These are phyloP conservation scores for Tulasnella calospora DNA, from an alignment of 768 basidiomycete species.

Conservation along the genomic window DNA sequence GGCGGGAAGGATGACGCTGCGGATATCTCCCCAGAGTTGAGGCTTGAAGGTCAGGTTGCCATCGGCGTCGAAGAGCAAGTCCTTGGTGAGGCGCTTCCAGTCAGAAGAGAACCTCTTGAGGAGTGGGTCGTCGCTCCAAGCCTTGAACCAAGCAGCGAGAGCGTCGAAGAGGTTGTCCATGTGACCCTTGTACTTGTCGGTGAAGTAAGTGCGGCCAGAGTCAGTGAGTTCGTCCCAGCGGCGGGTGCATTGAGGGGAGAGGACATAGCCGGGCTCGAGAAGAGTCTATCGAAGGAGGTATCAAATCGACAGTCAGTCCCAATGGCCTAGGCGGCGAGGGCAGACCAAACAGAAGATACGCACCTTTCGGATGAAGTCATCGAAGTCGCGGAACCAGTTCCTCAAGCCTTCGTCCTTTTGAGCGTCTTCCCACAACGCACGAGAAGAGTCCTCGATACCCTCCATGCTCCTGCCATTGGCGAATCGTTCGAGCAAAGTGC, in stretches of 20 bases:
- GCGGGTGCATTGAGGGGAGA: slow-evolving; percentile 67
- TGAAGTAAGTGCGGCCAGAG: slow-evolving; percentile 70
- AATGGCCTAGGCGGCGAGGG: not conserved
- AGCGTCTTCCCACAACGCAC: slow-evolving; percentile 68
- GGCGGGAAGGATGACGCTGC: slow-evolving; percentile 73
- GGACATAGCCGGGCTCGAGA: slow-evolving; percentile 76
- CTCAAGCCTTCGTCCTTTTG: slow-evolving; percentile 67
- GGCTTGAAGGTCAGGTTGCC: slow-evolving; percentile 86
- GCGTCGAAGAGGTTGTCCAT: slow-evolving; percentile 75
- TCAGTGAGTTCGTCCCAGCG: slow-evolving; percentile 64
- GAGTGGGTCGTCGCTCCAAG: slow-evolving; percentile 78
- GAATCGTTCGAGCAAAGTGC: slow-evolving; percentile 84
- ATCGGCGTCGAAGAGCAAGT: slow-evolving; percentile 76
- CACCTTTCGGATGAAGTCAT: slow-evolving; percentile 63
- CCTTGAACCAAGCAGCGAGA: slow-evolving; percentile 71
- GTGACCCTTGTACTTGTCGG: slow-evolving; percentile 64
- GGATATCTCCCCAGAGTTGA: slow-evolving; percentile 78
- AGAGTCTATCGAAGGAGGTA: slow-evolving; percentile 45
- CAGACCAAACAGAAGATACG: slow-evolving; percentile 25
- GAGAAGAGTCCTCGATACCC: slow-evolving; percentile 61
- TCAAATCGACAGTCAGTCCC: not conserved
- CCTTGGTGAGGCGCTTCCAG: slow-evolving; percentile 72
- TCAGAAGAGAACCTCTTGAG: slow-evolving; percentile 80
- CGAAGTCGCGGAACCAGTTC: slow-evolving; percentile 63
- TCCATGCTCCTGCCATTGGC: slow-evolving; percentile 69